A percentile compares a stretch with the other conserved stretches of the same genome.
phyloP scores from a whole-genome alignment of 352 stramenopile species.

The Phytopythium oedochilum region DNA sequence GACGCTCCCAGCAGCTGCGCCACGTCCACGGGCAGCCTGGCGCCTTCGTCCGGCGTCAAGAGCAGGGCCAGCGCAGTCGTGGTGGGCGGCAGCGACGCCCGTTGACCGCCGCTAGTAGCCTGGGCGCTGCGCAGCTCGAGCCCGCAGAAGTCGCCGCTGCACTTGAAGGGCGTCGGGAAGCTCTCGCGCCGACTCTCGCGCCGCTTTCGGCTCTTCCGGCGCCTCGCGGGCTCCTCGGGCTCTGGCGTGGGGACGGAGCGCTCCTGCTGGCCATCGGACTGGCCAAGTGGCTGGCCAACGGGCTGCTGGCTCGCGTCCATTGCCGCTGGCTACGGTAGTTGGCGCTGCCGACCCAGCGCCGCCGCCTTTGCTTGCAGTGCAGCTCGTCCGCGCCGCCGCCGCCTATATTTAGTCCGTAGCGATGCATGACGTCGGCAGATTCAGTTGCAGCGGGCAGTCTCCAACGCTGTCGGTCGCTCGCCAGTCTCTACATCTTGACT shows the following conservation, averaged over 20 bases:
- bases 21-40: conserved; percentile 29
- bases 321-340: too few species aligned
- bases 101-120: conserved; percentile 7
- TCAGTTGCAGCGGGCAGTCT: too few species aligned
- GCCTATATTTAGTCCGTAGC: too few species aligned
- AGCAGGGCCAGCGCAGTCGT: conserved; percentile 47
- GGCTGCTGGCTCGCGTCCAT: too few species aligned
- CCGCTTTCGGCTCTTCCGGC: neutral
- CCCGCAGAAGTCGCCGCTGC: conserved; percentile 69
- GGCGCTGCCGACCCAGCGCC: too few species aligned
- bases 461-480: too few species aligned
- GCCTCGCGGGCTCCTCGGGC: neutral
- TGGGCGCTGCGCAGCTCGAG: conserved; percentile 25
- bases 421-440: too few species aligned
- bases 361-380: too few species aligned
- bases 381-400: too few species aligned
- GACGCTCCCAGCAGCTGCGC: conserved; percentile 33
- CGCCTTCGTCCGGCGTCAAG: conserved; percentile 41
- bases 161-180: conserved; percentile 75
- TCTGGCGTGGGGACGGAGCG: neutral
- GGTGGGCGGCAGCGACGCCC: neutral
- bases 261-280: too few species aligned
- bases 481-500: too few species aligned
- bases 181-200: neutral
- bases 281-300: too few species aligned